Conservation (phyloP, 192 early-diverging fungal genomes). For the Physocladia obscura region DNA sequence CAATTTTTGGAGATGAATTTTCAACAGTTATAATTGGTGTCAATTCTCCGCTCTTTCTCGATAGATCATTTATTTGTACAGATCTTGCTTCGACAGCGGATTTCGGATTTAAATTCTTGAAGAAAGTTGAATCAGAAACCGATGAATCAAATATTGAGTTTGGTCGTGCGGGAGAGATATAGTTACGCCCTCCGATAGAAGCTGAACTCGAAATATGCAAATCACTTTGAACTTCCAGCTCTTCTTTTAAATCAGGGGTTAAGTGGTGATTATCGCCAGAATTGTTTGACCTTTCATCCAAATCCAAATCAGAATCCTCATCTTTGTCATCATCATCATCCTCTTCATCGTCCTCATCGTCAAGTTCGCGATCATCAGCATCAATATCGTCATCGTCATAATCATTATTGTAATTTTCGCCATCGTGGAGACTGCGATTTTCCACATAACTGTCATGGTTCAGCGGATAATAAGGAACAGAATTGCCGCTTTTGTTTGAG, state of each 20-base stretch:
- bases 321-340: slow-evolving; percentile 17
- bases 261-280: not conserved
- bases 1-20: not conserved
- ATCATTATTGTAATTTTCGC: not conserved
- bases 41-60: not conserved
- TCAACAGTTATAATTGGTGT: not conserved
- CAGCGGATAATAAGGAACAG: too few species aligned
- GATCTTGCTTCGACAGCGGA: not conserved
- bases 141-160: not conserved
- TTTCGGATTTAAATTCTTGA: too few species aligned
- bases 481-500: too few species aligned
- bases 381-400: slow-evolving; percentile 8
- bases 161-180: not conserved
- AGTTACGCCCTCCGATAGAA: too few species aligned
- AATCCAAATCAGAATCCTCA: not conserved
- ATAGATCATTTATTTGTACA: not conserved
- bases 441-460: too few species aligned
- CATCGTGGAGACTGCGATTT: too few species aligned
- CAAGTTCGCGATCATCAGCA: not conserved
- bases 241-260: not conserved
- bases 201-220: too few species aligned
- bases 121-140: too few species aligned
- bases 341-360: slow-evolving; percentile 15
- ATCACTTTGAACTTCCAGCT: too few species aligned
- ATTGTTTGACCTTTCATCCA: slow-evolving; percentile 1